Conservation (phyloP, 129 eudicot species). For the Centaurea solstitialis region DNA sequence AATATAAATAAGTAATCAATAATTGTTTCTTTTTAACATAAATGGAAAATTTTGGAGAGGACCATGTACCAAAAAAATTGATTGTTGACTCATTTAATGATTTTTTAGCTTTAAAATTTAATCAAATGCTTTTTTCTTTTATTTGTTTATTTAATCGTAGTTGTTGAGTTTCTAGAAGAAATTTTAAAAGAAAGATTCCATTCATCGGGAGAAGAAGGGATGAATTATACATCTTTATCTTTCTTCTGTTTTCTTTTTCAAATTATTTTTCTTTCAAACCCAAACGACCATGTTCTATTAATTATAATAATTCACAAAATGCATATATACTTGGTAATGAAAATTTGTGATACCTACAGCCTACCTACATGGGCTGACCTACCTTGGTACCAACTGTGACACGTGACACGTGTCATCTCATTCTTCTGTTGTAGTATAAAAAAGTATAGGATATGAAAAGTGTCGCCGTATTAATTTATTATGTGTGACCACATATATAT, state of each 20-base stretch:
- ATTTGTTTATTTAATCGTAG: background rate
- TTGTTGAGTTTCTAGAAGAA: constrained; percentile 25
- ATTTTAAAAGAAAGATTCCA: constrained; percentile 24
- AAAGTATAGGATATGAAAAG: no score
- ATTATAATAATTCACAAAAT: no score
- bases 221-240: background rate
- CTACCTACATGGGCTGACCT: no score
- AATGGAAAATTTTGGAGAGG: background rate
- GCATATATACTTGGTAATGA: no score
- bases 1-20: background rate
- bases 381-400: no score
- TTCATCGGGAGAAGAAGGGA: constrained; percentile 15
- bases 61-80: background rate
- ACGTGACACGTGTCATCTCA: no score
- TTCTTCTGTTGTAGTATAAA: no score
- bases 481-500: no score
- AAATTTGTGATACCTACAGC: no score
- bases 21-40: background rate
- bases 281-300: no score
- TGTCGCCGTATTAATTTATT: no score
- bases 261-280: background rate
- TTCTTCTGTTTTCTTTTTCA: background rate
- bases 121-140: background rate
- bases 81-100: background rate
- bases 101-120: background rate